Evolutionary conservation across 257 asterid genomes (phyloP), one percentile per base, ranked within the genome.

Genomic region (Solanum lycopersicoides): DNA sequence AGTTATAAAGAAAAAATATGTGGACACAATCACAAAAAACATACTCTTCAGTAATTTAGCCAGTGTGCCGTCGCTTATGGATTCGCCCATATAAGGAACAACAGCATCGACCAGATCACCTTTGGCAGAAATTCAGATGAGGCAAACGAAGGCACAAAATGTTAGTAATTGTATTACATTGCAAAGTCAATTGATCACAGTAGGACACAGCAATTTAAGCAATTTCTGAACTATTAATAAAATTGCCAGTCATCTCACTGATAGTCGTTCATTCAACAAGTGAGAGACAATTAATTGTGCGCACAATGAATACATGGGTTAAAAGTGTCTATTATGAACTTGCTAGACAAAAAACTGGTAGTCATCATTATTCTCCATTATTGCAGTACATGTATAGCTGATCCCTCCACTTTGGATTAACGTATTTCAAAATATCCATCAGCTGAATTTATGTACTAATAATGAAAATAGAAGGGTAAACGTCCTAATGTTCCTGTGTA

Each of bases 1-100:
- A 18, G 69, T 50, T 16, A 5, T 80, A 39, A 37, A 15, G 25
- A 5, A 4, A 53, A 84, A 73, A 59, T 59, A 88, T 68, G 7
- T 60, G 20, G 56, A 53, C 83, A 32, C 25, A 39, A 59, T 4
- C 21, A 87, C 69, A 86, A 86, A 77, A 56, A 23, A 86, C 93
- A 28, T 94, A 96, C 98, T 94, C 94, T 94, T 96, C 94, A 95
- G 87, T 93, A 96, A 94, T 1, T 93, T 90, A 12, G 98, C 98
- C 60, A 96, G 87, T 2, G 98, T 96, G 86, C 99, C 98, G 87
- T 96, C 99, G 44, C 88, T 94, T 89, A 94, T 95, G 35, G 99
- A 96, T 95, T 96, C 99, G 23, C 98, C 99, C 99, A 96, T 96
- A 88, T 89, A 93, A 35, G 99, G 99, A 39, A 96, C 99, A 47